Conservation (phyloP, 129 eudicot species). For the Lactuca sativa region DNA sequence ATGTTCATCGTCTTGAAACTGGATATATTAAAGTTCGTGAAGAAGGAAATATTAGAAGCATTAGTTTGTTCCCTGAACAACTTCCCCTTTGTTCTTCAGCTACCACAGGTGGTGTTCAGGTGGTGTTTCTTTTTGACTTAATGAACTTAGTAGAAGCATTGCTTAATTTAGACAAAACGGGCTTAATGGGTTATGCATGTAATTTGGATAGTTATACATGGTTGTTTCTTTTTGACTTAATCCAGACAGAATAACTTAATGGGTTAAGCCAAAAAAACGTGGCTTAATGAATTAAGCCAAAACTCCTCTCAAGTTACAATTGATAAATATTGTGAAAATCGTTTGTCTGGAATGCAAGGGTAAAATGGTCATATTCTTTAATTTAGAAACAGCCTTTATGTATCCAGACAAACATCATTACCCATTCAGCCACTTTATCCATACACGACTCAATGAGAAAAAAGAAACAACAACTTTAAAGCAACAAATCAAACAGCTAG, state of each 20-base stretch:
- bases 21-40: constrained; percentile 57
- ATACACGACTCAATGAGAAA: no score
- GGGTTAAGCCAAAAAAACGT: background rate
- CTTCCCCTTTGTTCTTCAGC: constrained; percentile 67
- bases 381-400: no score
- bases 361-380: background rate
- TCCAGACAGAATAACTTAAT: no score
- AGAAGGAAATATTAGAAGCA: constrained; percentile 51
- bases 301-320: background rate
- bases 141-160: no score
- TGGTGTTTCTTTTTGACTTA: constrained; percentile 2
- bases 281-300: background rate
- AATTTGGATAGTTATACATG: no score
- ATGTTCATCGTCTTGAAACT: constrained; percentile 58
- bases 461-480: no score
- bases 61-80: constrained; percentile 63
- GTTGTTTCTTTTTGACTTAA: no score
- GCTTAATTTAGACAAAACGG: no score
- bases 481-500: background rate
- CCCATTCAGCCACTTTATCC: no score
- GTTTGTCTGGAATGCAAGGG: background rate
- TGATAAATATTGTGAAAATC: no score
- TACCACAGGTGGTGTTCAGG: constrained; percentile 84
- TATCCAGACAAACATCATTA: no score
- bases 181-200: no score